phyloP scores from a whole-genome alignment of 2,329 filamentous ascomycete species.

The Aspergillus persii region DNA sequence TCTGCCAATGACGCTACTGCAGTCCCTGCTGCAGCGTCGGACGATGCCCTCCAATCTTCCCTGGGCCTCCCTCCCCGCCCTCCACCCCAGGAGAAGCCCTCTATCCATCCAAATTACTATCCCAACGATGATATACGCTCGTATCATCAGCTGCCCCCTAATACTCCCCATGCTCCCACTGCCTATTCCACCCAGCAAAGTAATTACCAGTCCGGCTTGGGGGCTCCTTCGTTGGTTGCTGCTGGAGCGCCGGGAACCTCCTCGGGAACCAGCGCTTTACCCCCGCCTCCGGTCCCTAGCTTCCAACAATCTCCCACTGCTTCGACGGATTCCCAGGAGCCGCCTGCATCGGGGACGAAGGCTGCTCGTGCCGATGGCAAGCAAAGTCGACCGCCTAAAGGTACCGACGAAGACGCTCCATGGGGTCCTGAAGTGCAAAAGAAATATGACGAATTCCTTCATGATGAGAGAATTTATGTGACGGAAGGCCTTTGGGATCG shows the following conservation, averaged over 20 bases:
- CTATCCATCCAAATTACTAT: conserved; percentile 38
- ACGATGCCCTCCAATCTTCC: conserved; percentile 34
- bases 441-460: conserved; percentile 52
- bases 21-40: conserved; percentile 27
- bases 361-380: conserved; percentile 28
- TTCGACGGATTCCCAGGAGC: conserved; percentile 24
- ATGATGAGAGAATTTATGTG: conserved; percentile 51
- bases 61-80: conserved; percentile 46
- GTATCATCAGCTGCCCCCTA: conserved; percentile 38
- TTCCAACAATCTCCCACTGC: conserved; percentile 35
- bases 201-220: conserved; percentile 32
- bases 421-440: conserved; percentile 50
- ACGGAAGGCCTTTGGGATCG: conserved; percentile 53
- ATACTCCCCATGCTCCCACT: conserved; percentile 26
- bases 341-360: conserved; percentile 21
- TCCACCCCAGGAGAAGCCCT: conserved; percentile 43
- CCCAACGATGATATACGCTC: conserved; percentile 39
- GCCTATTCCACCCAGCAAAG: conserved; percentile 34
- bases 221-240: conserved; percentile 23
- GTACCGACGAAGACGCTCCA: conserved; percentile 41
- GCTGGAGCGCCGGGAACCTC: conserved; percentile 37
- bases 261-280: conserved; percentile 35
- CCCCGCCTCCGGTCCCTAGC: conserved; percentile 41
- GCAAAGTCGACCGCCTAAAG: conserved; percentile 20
- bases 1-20: conserved; percentile 24